Evolutionary conservation across 129 eudicot species (phyloP).

Genomic region (Flaveria sonorensis): DNA sequence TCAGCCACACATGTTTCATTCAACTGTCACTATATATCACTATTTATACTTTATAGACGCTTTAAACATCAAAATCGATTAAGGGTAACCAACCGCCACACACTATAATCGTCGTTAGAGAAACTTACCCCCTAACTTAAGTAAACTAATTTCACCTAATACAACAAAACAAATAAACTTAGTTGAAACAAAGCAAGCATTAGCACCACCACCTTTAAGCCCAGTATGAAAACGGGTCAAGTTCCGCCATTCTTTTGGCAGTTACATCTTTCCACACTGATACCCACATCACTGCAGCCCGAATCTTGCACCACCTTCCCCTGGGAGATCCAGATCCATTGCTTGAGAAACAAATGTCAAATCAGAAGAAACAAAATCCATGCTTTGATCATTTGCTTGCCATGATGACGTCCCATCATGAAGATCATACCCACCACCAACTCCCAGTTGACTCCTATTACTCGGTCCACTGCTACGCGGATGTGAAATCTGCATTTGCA

Average conservation of each 20-base stretch:
- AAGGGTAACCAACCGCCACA: constrained; percentile 31
- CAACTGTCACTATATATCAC: background rate
- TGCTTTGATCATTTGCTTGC: constrained; percentile 23
- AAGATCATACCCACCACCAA: constrained; percentile 20
- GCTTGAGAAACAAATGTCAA: constrained; percentile 17
- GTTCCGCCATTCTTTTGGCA: constrained; percentile 15
- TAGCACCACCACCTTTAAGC: background rate
- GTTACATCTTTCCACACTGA: constrained; percentile 22
- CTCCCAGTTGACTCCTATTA: constrained; percentile 18
- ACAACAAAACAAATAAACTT: background rate
- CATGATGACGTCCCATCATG: constrained; percentile 23
- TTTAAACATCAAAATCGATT: constrained; percentile 15
- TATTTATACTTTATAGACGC: background rate
- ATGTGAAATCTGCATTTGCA: constrained; percentile 39
- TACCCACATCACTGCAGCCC: constrained; percentile 28
- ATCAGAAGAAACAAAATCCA: constrained; percentile 23
- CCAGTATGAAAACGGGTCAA: constrained; percentile 14
- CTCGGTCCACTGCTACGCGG: constrained; percentile 16
- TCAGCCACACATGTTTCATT: too few relatives aligned
- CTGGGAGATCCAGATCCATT: constrained; percentile 26
- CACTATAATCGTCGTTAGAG: background rate
- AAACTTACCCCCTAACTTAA: constrained; percentile 5
- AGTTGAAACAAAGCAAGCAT: background rate
- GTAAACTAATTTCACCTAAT: background rate
- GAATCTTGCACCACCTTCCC: constrained; percentile 33